Evolutionary conservation across 2,329 filamentous ascomycete genomes (phyloP), one percentile per base, ranked within the genome.

Genomic region (Penicillium hesseltinei): DNA sequence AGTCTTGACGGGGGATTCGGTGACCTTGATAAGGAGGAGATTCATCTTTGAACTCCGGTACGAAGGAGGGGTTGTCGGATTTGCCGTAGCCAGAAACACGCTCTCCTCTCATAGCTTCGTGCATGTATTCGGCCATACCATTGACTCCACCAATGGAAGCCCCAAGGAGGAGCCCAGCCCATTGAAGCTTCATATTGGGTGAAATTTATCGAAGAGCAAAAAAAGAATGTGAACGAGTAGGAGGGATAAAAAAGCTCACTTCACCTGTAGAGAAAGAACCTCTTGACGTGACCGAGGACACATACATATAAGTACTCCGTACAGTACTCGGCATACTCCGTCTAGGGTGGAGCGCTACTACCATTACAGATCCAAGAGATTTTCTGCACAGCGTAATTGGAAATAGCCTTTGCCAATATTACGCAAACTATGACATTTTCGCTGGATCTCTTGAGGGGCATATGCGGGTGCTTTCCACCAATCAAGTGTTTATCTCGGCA

Each of bases 11-110:
- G 23, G 51, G 35, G 29, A 66, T 39, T 19, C 52, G 58, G 19
- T 25, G 23, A 13, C 60, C 54, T 29, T 49, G 53, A 23, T 62
- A 58, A 6, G 62, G 62, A n/a, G 55, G 59, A 13, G 61, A 60
- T 49, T 60, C 57, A 19, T 57, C 52, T 42, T 27, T 19, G 31
- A 59, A 59, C 9, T 44, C 21, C 4, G 49, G 57, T n/a, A n/a
- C 19, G 21, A 36, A 54, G 2, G 40, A 39, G 3, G 57, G 50
- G 4, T 54, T 35, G 36, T 60, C 53, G 25, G 31, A n/a, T 25
- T 51, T 39, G 3, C 53, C 57, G 2, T 40, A 58, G 38, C 57
- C 57, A 36, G 57, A 57, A 13, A 61, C 27, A 33, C 57, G 53
- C 15, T 51, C 46, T 3, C 31, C 36, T 36, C 40, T 56, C 56